Percentiles rank a stretch among this genome's conserved stretches.
Evolutionary conservation across 2,329 filamentous ascomycete genomes (phyloP).

Genomic region (Ciborinia camelliae): DNA sequence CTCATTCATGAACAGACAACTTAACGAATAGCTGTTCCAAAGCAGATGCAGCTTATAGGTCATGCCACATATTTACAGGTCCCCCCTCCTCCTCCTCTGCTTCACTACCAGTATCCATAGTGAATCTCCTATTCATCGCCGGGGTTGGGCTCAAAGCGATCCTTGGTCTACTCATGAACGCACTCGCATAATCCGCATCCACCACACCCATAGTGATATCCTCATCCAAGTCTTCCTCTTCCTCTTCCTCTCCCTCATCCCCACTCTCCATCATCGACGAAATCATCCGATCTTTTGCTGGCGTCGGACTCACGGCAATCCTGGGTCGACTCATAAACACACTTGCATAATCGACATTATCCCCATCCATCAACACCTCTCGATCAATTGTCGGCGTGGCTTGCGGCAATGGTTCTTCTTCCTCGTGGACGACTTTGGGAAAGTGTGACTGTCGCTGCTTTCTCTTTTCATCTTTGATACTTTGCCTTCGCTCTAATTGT

Average conservation of each 20-base stretch:
- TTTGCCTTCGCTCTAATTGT: constrained; percentile 54
- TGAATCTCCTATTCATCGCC: background rate
- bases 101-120: background rate
- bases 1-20: too few species aligned
- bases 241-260: background rate
- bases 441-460: constrained; percentile 47
- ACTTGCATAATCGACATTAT: constrained; percentile 64
- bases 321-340: constrained; percentile 83
- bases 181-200: constrained; percentile 67
- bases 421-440: constrained; percentile 42
- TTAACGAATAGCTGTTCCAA: too few species aligned
- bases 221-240: constrained; percentile 10
- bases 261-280: constrained; percentile 4
- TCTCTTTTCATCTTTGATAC: constrained; percentile 44
- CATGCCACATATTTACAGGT: constrained; percentile 7
- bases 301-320: constrained; percentile 67
- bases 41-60: background rate
- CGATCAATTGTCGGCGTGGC: constrained; percentile 32
- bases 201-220: constrained; percentile 52
- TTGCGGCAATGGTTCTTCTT: constrained; percentile 39
- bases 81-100: background rate
- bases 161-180: constrained; percentile 81
- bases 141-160: constrained; percentile 67
- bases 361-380: constrained; percentile 52
- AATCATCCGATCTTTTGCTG: constrained; percentile 6